A percentile compares a stretch with the other conserved stretches of the same genome.
These are phyloP conservation scores for Lentinula boryana DNA, from an alignment of 768 basidiomycete genomes.

Conservation along the genomic window DNA sequence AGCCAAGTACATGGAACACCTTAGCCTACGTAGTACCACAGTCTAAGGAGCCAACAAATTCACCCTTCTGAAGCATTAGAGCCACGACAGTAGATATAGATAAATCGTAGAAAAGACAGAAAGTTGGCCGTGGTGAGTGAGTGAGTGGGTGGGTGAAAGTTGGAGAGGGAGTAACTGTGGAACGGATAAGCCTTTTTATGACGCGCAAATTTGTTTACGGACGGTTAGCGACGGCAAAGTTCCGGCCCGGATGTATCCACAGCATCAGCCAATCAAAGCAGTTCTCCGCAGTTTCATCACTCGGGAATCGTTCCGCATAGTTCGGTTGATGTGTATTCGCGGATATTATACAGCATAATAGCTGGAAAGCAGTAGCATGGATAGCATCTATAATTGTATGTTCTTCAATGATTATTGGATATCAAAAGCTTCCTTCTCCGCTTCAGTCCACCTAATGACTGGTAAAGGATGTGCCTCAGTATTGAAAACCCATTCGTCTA, in stretches of 20 bases:
- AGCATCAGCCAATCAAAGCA: not conserved
- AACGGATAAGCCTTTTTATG: constrained; percentile 1
- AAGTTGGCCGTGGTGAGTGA: not conserved
- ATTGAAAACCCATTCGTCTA: constrained; percentile 57
- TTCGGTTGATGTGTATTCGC: not conserved
- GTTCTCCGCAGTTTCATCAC: not conserved
- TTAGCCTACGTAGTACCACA: constrained; percentile 86
- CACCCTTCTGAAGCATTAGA: constrained; percentile 41
- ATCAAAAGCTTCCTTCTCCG: constrained; percentile 4
- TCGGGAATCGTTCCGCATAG: not conserved
- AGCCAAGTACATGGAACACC: not conserved
- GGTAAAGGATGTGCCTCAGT: constrained; percentile 78
- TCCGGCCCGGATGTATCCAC: not conserved
- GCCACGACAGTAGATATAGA: not conserved
- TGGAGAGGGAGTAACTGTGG: not conserved
- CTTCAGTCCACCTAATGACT: constrained; percentile 32
- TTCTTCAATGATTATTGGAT: not conserved
- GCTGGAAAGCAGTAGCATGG: not conserved
- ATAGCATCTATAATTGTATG: not conserved
- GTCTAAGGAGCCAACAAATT: constrained; percentile 90
- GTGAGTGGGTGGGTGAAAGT: not conserved
- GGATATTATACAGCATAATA: not conserved
- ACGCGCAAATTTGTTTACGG: not conserved
- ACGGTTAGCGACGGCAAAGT: not conserved
- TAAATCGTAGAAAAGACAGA: not conserved